Conservation (phyloP, 2,329 filamentous ascomycete genomes). For the Talaromyces sp. region DNA sequence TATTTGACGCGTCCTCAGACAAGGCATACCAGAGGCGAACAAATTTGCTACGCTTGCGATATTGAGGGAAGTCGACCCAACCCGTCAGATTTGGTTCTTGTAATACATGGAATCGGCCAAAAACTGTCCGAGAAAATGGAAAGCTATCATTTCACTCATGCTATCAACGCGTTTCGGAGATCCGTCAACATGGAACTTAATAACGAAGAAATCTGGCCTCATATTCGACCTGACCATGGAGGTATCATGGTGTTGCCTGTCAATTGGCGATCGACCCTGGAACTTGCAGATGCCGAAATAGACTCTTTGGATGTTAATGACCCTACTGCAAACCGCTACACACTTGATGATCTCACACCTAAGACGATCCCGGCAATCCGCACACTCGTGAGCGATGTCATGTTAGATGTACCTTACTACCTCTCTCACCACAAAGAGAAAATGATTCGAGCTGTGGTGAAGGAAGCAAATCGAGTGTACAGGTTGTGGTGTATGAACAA, state of each 20-base stretch:
- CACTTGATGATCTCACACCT: constrained; percentile 85
- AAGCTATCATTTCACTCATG: constrained; percentile 95
- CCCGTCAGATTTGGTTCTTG: constrained; percentile 82
- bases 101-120: constrained; percentile 94
- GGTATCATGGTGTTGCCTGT: constrained; percentile 92
- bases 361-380: constrained; percentile 87
- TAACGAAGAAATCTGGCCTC: constrained; percentile 67
- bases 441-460: constrained; percentile 85
- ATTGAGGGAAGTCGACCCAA: constrained; percentile 62
- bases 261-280: constrained; percentile 88
- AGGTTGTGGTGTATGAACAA: constrained; percentile 93
- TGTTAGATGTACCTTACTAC: constrained; percentile 98
- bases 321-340: constrained; percentile 59
- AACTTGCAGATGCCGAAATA: constrained; percentile 74
- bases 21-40: constrained; percentile 28
- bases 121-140: constrained; percentile 93
- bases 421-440: constrained; percentile 93
- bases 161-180: constrained; percentile 84
- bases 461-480: constrained; percentile 94
- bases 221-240: constrained; percentile 73
- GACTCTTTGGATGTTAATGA: constrained; percentile 55
- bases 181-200: constrained; percentile 81
- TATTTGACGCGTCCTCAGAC: constrained; percentile 41
- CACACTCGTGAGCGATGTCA: constrained; percentile 91
- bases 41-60: constrained; percentile 55